A percentile compares a stretch with the other conserved stretches of the same genome.
Conservation (phyloP, 176 grass and related monocot species). For the Panicum miliaceum region DNA sequence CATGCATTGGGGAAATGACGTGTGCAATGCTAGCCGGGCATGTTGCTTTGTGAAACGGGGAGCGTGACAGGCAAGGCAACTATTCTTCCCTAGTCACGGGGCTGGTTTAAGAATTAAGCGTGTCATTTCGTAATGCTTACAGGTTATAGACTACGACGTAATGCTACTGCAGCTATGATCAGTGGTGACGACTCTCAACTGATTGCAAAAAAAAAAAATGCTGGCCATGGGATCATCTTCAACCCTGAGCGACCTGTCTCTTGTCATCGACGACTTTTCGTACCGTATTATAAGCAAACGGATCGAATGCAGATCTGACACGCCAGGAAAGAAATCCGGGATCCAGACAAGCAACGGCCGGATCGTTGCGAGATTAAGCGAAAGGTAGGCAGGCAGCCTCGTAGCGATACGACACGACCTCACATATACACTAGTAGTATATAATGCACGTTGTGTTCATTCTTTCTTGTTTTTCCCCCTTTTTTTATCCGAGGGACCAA, state of each 20-base stretch:
- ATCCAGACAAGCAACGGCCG: neutral
- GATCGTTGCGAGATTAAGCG: too few species aligned
- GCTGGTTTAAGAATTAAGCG: neutral
- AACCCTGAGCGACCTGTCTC: neutral
- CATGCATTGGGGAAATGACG: neutral
- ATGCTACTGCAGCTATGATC: neutral
- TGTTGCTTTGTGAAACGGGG: neutral
- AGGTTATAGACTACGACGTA: neutral
- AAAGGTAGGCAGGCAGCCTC: too few species aligned
- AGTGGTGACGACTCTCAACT: neutral
- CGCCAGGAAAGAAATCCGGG: too few species aligned
- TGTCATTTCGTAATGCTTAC: neutral
- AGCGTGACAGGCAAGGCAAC: neutral
- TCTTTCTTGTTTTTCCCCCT: too few species aligned
- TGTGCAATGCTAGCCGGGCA: neutral
- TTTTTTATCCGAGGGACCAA: too few species aligned
- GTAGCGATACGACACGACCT: too few species aligned
- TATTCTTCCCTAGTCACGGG: neutral
- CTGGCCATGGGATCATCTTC: neutral
- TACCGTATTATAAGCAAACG: neutral
- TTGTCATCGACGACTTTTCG: too few species aligned
- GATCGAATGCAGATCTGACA: neutral
- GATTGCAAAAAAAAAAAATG: too few species aligned
- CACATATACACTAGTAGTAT: too few species aligned
- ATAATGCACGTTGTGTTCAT: too few species aligned